phyloP scores from a whole-genome alignment of 2,329 filamentous ascomycete genomes.

The Claviceps sp. region DNA sequence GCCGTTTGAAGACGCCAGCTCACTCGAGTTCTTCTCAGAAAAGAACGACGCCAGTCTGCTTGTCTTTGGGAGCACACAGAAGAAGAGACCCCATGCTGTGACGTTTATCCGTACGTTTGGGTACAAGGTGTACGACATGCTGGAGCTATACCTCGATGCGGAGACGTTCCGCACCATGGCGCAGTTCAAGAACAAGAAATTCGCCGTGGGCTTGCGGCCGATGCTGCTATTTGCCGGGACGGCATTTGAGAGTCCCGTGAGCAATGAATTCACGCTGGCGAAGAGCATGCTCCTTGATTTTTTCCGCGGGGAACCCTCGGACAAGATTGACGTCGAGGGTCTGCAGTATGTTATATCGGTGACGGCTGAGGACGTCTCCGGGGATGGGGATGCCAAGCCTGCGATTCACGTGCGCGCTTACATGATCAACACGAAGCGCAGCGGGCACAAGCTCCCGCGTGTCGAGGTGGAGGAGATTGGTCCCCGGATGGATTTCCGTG shows the following conservation, averaged over 20 bases:
- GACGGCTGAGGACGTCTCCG: conserved; percentile 51
- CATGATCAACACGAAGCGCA: conserved; percentile 72
- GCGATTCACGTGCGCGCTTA: conserved; percentile 63
- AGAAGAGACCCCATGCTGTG: conserved; percentile 89
- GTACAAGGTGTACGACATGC: conserved; percentile 85
- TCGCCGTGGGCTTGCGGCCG: conserved; percentile 72
- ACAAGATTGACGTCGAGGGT: conserved; percentile 87
- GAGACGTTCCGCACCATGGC: conserved; percentile 55
- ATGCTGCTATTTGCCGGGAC: conserved; percentile 85
- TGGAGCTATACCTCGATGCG: conserved; percentile 74
- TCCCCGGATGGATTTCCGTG: conserved; percentile 79
- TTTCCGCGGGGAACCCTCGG: conserved; percentile 64
- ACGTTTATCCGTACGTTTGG: conserved; percentile 74
- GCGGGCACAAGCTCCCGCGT: conserved; percentile 73
- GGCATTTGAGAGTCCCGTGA: conserved; percentile 69
- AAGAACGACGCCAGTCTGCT: conserved; percentile 90
- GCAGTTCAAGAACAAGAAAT: conserved; percentile 65
- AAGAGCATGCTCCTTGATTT: conserved; percentile 84
- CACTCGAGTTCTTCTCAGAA: conserved; percentile 86
- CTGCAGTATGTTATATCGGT: conserved; percentile 83
- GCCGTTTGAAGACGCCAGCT: conserved; percentile 81
- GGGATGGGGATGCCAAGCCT: conserved; percentile 35
- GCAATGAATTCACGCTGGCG: conserved; percentile 68
- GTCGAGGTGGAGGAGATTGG: conserved; percentile 95
- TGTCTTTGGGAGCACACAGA: conserved; percentile 72